A percentile compares a stretch with the other conserved stretches of the same genome.
These are phyloP conservation scores for Phytophthora sp. DNA, from an alignment of 352 stramenopile genomes.

Conservation along the genomic window DNA sequence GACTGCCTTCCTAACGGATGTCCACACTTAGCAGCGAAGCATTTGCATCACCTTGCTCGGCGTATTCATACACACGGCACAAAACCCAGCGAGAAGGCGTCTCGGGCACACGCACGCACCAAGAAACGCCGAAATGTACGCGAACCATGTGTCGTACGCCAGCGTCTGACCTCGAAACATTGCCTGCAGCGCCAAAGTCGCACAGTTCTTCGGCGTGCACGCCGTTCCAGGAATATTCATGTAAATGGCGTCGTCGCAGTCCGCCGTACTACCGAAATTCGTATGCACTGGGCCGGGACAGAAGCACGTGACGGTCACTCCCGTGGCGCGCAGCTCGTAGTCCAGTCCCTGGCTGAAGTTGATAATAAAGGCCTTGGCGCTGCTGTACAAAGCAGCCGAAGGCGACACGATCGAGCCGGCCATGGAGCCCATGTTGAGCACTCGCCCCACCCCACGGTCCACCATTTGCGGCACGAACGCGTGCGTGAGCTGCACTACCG, in stretches of 20 bases:
- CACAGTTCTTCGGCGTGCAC: slow-evolving; percentile 49
- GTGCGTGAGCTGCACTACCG: slow-evolving; percentile 57
- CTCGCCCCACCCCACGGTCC: slow-evolving; percentile 60
- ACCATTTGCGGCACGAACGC: slow-evolving; percentile 73
- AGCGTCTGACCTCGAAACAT: slow-evolving; percentile 60
- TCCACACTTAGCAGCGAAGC: slow-evolving; percentile 28
- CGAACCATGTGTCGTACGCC: slow-evolving; percentile 58
- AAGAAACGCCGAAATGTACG: slow-evolving; percentile 38
- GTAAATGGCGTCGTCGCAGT: slow-evolving; percentile 53
- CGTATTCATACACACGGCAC: slow-evolving; percentile 43
- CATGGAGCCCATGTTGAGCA: slow-evolving; percentile 82
- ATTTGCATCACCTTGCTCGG: slow-evolving; percentile 37
- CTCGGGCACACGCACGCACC: slow-evolving; percentile 43
- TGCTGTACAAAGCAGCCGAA: slow-evolving; percentile 66
- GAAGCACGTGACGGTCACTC: slow-evolving; percentile 75
- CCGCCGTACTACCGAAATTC: slow-evolving; percentile 58
- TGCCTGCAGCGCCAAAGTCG: slow-evolving; percentile 50
- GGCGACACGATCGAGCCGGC: slow-evolving; percentile 56
- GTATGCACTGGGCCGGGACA: slow-evolving; percentile 65
- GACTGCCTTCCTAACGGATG: too few species aligned
- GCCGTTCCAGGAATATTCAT: slow-evolving; percentile 45
- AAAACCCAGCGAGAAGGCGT: slow-evolving; percentile 45
- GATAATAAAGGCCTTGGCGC: slow-evolving; percentile 69
- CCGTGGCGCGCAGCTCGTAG: slow-evolving; percentile 68
- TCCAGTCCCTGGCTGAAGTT: slow-evolving; percentile 74